Evolutionary conservation across 352 stramenopile species (phyloP).

Genomic region (Peronospora farinosa): DNA sequence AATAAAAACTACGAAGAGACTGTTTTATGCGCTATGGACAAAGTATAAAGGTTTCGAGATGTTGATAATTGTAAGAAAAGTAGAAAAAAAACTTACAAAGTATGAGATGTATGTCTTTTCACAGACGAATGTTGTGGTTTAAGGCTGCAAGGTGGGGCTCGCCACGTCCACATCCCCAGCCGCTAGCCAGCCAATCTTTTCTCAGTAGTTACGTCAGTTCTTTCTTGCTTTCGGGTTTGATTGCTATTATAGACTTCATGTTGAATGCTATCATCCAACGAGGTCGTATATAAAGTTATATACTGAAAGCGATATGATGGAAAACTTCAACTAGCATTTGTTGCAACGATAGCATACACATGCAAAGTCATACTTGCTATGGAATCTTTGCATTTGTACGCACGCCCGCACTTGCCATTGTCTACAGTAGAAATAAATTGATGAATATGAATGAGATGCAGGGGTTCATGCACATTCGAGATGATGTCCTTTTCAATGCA

Average conservation of each 20-base stretch:
- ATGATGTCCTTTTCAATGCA: too few species aligned
- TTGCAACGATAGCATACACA: too few species aligned
- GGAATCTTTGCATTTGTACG: too few species aligned
- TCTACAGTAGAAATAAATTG: too few species aligned
- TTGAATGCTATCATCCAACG: too few species aligned
- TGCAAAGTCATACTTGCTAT: too few species aligned
- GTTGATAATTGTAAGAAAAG: not conserved
- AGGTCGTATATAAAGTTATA: too few species aligned
- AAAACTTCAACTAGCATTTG: conserved; percentile 16
- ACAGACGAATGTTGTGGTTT: conserved; percentile 1
- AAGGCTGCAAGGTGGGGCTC: conserved; percentile 6
- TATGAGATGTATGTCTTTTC: conserved; percentile 9
- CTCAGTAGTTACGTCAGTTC: conserved; percentile 25
- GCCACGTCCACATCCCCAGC: conserved; percentile 31
- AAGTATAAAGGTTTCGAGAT: conserved; percentile 1
- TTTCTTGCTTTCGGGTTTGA: conserved; percentile 16
- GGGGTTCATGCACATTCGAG: too few species aligned
- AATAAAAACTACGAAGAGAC: conserved; percentile 4
- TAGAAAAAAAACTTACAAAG: conserved; percentile 5
- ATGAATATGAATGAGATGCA: too few species aligned
- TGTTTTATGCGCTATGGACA: conserved; percentile 12
- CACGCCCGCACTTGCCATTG: too few species aligned
- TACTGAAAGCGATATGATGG: not conserved
- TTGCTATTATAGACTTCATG: conserved; percentile 5
- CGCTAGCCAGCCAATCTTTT: conserved; percentile 38